Evolutionary conservation across 306 rosid genomes (phyloP).

Genomic region (Cicer judaicum): DNA sequence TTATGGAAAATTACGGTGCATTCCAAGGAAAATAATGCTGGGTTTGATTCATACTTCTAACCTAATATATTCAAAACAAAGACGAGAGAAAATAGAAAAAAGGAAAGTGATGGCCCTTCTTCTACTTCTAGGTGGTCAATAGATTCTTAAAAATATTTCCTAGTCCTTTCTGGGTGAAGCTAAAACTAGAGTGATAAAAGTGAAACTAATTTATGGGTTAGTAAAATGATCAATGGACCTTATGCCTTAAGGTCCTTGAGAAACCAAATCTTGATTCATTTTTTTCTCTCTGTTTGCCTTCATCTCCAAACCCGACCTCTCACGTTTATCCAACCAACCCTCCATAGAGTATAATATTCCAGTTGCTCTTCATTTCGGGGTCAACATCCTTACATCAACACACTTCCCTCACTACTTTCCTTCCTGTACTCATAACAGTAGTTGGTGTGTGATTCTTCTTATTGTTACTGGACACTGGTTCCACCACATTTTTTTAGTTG

Average conservation of each 20-base stretch:
- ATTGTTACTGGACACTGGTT: constrained; percentile 2
- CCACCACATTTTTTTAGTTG: no score
- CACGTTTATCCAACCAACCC: no score
- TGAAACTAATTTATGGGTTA: not conserved
- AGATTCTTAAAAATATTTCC: not conserved
- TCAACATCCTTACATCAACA: constrained; percentile 2
- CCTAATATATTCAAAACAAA: not conserved
- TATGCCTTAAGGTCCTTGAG: not conserved
- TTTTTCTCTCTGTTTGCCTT: no score
- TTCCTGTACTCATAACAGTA: not conserved
- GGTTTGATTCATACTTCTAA: not conserved
- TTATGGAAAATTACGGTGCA: not conserved
- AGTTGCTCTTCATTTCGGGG: not conserved
- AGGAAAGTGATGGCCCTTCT: not conserved
- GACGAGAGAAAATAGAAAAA: not conserved
- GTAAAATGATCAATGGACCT: not conserved
- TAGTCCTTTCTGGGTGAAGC: not conserved
- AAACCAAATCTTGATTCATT: no score
- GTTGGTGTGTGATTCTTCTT: not conserved
- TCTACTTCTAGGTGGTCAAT: not conserved
- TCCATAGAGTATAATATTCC: not conserved
- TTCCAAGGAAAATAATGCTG: not conserved
- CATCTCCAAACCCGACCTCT: no score
- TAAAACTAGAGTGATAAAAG: not conserved
- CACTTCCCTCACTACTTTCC: not conserved